Conservation (phyloP, 148 eudicot species). For the Fagopyrum homotropicum region DNA sequence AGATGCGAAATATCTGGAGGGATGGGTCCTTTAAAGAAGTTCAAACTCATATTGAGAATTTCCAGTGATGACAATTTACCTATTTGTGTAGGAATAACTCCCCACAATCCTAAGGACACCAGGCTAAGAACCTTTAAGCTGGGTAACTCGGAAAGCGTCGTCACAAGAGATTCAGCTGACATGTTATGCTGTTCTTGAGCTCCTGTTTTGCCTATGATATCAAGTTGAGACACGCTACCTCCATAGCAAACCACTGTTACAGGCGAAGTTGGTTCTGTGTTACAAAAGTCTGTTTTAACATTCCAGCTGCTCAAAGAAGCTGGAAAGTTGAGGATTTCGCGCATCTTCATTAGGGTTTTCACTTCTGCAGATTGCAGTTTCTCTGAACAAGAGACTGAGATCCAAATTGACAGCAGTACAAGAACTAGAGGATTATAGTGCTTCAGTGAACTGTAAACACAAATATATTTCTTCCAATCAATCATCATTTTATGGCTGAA, state of each 20-base stretch:
- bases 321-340: conserved; percentile 49
- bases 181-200: conserved; percentile 38
- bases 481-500: background rate
- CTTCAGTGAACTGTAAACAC: background rate
- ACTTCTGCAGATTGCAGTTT: conserved; percentile 48
- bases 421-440: conserved; percentile 2
- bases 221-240: conserved; percentile 63
- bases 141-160: conserved; percentile 51
- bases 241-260: conserved; percentile 76
- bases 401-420: background rate
- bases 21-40: conserved; percentile 47
- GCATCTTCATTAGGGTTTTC: conserved; percentile 55
- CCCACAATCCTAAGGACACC: conserved; percentile 79
- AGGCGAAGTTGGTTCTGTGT: conserved; percentile 40
- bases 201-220: conserved; percentile 39
- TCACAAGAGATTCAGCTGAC: conserved; percentile 52
- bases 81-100: conserved; percentile 46
- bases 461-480: background rate
- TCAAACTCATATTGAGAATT: conserved; percentile 75
- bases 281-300: conserved; percentile 55
- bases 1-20: conserved; percentile 48
- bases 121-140: conserved; percentile 78
- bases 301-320: conserved; percentile 48
- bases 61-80: conserved; percentile 55
- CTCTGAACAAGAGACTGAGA: background rate